Base-by-base conservation (phyloP, 2,329 filamentous ascomycete genomes). In the Microdochium bolleyi region DNA sequence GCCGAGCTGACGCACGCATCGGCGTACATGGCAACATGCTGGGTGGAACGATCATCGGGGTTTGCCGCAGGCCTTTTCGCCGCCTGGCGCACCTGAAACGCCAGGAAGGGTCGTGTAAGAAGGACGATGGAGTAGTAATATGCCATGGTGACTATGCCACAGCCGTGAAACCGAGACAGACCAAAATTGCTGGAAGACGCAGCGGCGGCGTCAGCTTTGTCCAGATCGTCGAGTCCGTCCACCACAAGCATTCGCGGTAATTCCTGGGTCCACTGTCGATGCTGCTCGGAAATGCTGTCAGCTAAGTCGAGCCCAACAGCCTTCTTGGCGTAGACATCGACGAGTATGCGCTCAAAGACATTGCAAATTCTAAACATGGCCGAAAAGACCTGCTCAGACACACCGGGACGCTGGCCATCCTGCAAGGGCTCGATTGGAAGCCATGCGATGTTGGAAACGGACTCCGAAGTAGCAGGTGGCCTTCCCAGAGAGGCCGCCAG, bases 401-500 rank as follows among this genome's bases (percentile, higher is more conserved):
- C 51, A 1, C 19, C 22, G 5, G 32, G 19, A 14, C 25, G 37
- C 21, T 34, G 30, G 30, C 30, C 30, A 34, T 34, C 30, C 30
- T 34, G 30, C 30, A 34, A 14, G 30, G 30, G 19, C 27, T 38
- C 22, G 13, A 50, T 11, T 2, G 32, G 9, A 19, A 38, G 21
- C 48, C 41, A 37, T 19, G 48, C 13, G n/a, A 53, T 25, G 24
- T 53, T 53, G 32, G 27, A 50, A 32, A 24, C 48, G 22, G 48
- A 9, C 44, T 70, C 67, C 1, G 61, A 60, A 0, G 67, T 70
- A 0, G 66, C 65, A 0, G 65, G 62, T 2, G 67, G 66, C 0
- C 67, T 62, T 0, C 67, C 67, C 0, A 70, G 54, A 0, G 65
- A 67, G 7, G 66, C 62, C 27, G 62, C 65, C 56, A 70, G 57